Evolutionary conservation across 345 rosid genomes (phyloP), one percentile per base, ranked within the genome.

Genomic region (Gossypium mustelinum): DNA sequence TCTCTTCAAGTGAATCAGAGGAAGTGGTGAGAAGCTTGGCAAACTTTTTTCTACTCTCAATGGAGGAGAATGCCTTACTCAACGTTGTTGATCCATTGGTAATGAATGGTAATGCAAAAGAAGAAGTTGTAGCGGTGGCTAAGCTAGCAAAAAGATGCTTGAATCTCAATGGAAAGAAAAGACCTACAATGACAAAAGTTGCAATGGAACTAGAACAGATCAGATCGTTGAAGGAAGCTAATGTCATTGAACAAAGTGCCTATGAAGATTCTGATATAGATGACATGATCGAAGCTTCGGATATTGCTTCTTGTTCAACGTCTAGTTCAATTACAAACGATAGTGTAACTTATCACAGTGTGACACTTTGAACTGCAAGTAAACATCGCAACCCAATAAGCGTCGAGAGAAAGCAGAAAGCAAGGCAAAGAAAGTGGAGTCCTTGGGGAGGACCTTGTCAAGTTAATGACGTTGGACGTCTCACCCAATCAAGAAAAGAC

Each of bases 141-240:
- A 48, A 27, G 20, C 47, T 73, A 4, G 69, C 55, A 59, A 45
- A 73, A 16, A 44, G 58, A 62, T 44, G 69, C 57, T 73, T 73
- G 47, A 61, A 51, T 34, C 65, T 73, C 18, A 55, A 55, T 55
- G 22, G 58, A 54, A 54, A 54, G 58, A 54, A 54, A n/a, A 34
- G 63, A 25, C 74, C 62, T 8, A 71, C 45, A 0, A 73, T 73
- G 75, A 72, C 44, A 59, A 14, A 72, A 58, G 54, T 59, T 58
- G 52, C 75, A 34, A 39, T 44, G 22, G 75, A 73, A 14, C 34
- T 73, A 5, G 45, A 39, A 50, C 2, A 7, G 29, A 73, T 73
- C 13, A 66, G 11, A 45, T 2, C 54, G 14, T 20, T 52, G 24
- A 11, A 45, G 7, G 27, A 20, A 45, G 34, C 10, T 18, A 44